Percentiles rank a stretch among this genome's conserved stretches.
Conservation (phyloP, 345 rosid genomes). For the Microthlaspi erraticum region DNA sequence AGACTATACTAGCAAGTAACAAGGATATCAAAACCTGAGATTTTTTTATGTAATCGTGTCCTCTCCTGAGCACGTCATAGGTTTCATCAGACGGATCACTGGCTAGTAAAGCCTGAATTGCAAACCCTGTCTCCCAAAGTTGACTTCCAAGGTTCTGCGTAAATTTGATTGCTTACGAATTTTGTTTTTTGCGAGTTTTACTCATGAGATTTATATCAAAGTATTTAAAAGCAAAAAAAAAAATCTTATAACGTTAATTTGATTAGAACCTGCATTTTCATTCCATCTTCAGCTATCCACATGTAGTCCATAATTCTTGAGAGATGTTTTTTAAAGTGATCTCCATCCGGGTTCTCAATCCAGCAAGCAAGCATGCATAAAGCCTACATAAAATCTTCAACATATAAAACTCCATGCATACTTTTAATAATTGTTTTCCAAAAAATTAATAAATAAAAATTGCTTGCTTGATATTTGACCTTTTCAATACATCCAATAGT, state of each 20-base stretch:
- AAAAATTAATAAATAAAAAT: neutral
- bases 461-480: constrained; percentile 39
- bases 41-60: constrained; percentile 56
- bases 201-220: no score
- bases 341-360: constrained; percentile 67
- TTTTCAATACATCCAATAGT: constrained; percentile 63
- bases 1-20: no score
- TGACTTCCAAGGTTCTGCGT: constrained; percentile 61
- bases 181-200: neutral
- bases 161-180: neutral
- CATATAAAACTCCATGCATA: neutral
- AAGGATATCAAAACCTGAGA: constrained; percentile 53
- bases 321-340: constrained; percentile 58
- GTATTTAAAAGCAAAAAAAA: no score
- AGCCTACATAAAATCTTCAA: constrained; percentile 29
- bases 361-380: constrained; percentile 65
- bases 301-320: constrained; percentile 58
- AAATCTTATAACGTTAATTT: no score
- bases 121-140: constrained; percentile 61
- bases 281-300: constrained; percentile 80
- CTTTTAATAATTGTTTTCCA: neutral
- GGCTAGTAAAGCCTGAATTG: constrained; percentile 59
- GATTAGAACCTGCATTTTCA: constrained; percentile 54
- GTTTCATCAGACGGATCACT: constrained; percentile 46
- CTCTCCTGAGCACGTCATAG: constrained; percentile 50